A percentile compares a stretch with the other conserved stretches of the same genome.
These are phyloP conservation scores for Dendrostoma leiphaemia DNA, from an alignment of 2,329 filamentous ascomycete genomes.

Conservation along the genomic window DNA sequence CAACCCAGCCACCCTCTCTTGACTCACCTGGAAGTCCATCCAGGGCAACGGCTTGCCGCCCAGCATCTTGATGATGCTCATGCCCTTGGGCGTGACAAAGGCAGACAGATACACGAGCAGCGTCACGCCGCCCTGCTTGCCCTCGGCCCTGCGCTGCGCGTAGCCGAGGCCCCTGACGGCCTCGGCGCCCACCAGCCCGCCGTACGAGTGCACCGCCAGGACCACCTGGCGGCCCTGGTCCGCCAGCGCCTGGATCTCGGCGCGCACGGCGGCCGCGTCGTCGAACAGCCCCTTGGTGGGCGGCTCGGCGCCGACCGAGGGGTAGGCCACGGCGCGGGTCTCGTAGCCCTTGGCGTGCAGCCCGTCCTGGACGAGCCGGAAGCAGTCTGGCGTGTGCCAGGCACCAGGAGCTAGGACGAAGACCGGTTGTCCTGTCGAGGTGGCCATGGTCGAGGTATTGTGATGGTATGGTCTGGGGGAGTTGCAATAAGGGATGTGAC, in stretches of 20 bases:
- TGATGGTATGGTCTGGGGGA: background rate
- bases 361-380: slow-evolving; percentile 24
- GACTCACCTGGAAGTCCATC: slow-evolving; percentile 22
- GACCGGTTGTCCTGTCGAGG: slow-evolving; percentile 17
- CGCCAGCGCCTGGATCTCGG: slow-evolving; percentile 21
- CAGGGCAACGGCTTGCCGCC: slow-evolving; percentile 24
- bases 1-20: background rate
- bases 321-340: slow-evolving; percentile 29
- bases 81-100: slow-evolving; percentile 24
- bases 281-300: slow-evolving; percentile 22
- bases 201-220: slow-evolving; percentile 32
- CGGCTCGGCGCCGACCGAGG: slow-evolving; percentile 30
- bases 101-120: slow-evolving; percentile 28
- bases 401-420: slow-evolving; percentile 35
- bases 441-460: background rate
- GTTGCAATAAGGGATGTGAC: background rate
- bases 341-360: slow-evolving; percentile 28
- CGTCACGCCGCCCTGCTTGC: slow-evolving; percentile 33
- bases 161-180: slow-evolving; percentile 30
- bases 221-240: slow-evolving; percentile 30
- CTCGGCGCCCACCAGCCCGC: slow-evolving; percentile 28
- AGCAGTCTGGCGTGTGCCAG: slow-evolving; percentile 31
- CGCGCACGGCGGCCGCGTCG: slow-evolving; percentile 28
- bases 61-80: slow-evolving; percentile 21
- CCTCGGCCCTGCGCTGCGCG: slow-evolving; percentile 27